phyloP scores from a whole-genome alignment of 2,329 filamentous ascomycete species.

The Lachnellula occidentalis region DNA sequence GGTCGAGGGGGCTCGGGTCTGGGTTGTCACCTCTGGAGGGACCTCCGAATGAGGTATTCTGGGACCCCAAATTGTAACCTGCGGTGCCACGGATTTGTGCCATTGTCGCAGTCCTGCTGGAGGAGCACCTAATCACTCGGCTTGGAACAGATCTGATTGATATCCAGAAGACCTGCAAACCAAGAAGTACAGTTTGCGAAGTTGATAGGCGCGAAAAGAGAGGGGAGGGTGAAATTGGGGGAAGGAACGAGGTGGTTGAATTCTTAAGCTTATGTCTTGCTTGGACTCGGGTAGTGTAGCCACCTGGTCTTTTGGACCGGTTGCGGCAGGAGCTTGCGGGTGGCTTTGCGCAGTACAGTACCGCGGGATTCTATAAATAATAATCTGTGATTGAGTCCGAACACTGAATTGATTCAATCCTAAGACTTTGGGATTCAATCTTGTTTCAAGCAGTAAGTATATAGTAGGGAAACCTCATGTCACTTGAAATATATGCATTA shows the following conservation, averaged over 20 bases:
- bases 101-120: constrained; percentile 38
- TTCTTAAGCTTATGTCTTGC: constrained; percentile 6
- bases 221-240: not conserved
- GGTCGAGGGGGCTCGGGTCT: constrained; percentile 56
- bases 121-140: constrained; percentile 21
- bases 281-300: not conserved
- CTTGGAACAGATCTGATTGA: constrained; percentile 3
- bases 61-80: constrained; percentile 35
- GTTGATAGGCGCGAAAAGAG: too few relatives aligned
- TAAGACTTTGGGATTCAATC: not conserved
- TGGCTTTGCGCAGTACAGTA: not conserved
- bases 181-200: constrained; percentile 2
- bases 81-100: constrained; percentile 54
- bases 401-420: not conserved
- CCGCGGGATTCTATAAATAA: too few relatives aligned
- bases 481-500: too few relatives aligned
- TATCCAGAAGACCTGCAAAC: constrained; percentile 6
- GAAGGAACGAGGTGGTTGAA: constrained; percentile 1
- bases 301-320: not conserved
- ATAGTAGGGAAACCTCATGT: too few relatives aligned
- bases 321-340: not conserved
- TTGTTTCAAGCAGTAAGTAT: too few relatives aligned
- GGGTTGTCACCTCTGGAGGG: constrained; percentile 28
- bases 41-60: constrained; percentile 32
- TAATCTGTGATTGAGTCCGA: too few relatives aligned